phyloP scores from a whole-genome alignment of 768 basidiomycete species.

The Pleurotus tuoliensis region DNA sequence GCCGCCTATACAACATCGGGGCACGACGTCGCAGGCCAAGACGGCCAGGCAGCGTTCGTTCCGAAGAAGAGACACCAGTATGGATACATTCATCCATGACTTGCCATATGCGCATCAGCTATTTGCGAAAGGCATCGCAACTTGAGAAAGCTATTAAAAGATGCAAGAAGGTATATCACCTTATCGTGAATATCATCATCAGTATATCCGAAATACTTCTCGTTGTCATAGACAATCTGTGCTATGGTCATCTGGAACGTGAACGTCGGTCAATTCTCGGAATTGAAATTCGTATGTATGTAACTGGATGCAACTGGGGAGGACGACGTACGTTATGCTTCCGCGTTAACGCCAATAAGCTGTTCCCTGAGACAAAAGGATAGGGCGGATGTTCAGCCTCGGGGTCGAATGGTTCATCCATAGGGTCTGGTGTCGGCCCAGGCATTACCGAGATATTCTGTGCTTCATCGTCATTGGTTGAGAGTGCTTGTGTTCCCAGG shows the following conservation, averaged over 20 bases:
- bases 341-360: slow-evolving; percentile 68
- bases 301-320: neutral
- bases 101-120: slow-evolving; percentile 76
- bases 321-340: slow-evolving; percentile 70
- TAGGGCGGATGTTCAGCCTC: slow-evolving; percentile 66
- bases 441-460: slow-evolving; percentile 4
- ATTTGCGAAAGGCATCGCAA: slow-evolving; percentile 10
- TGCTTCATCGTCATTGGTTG: slow-evolving; percentile 4
- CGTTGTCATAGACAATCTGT: slow-evolving; percentile 92
- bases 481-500: neutral
- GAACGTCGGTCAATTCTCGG: slow-evolving; percentile 1
- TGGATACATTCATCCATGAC: slow-evolving; percentile 94
- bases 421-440: slow-evolving; percentile 2
- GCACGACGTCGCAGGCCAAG: slow-evolving; percentile 77
- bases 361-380: slow-evolving; percentile 76
- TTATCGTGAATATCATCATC: slow-evolving; percentile 74
- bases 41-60: slow-evolving; percentile 83
- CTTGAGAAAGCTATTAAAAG: too few relatives aligned
- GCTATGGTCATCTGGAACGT: slow-evolving; percentile 79
- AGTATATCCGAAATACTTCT: slow-evolving; percentile 73
- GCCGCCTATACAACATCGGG: slow-evolving; percentile 81
- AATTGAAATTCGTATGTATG: too few relatives aligned
- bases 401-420: slow-evolving; percentile 1
- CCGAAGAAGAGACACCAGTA: slow-evolving; percentile 75
- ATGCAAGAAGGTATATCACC: slow-evolving; percentile 28